Evolutionary conservation across 495 filamentous ascomycete species (phyloP), one percentile per base, ranked within the genome.

Genomic region (Penicillium crystallinum): DNA sequence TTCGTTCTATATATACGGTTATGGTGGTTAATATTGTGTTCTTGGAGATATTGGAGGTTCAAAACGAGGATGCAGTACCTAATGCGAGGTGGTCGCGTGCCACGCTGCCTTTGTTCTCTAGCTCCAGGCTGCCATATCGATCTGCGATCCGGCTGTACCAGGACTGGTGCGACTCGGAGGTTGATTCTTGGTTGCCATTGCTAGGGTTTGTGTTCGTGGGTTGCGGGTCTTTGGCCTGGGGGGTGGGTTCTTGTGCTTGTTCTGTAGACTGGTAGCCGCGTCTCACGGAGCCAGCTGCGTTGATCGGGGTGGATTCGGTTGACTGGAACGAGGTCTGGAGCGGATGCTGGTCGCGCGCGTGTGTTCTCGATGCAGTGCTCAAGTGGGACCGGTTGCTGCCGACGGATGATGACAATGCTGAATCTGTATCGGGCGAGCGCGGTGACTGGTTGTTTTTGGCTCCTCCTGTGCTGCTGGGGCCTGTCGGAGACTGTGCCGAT

Each of bases 101-200:
- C 18, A 96, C 91, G 67, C 88, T 92, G 14, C 92, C 95, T 66
- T 97, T 97, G 59, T 97, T 98, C 64, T 98, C 93, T 38, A 98
- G 70, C 65, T 97, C 92, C 41, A 98, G 77, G 38, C 82, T 85
- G 46, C 88, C 89, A 58, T 92, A 88, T 54, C 86, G 87, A 19
- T 82, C 79, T 31, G 88, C 61, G 6, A 78, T 52, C 30, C 64
- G 65, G 55, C 64, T 70, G 67, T 73, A 81, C 78, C 82, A 81
- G 7, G 69, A 62, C 27, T 64, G 58, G n/a, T 65, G 52, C 17
- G 56, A 45, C 25, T 67, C 61, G 8, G 55, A 31, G 4, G 33
- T 8, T n/a, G 61, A 34, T 15, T 54, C 59, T 17, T 40, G 25
- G 31, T 41, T 46, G 25, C 34, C 48, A 19, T 36, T 27, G 19